Percentiles rank a stretch among this genome's conserved stretches.
phyloP scores from a whole-genome alignment of 441 rosid genomes.

The Biscutella auriculata region DNA sequence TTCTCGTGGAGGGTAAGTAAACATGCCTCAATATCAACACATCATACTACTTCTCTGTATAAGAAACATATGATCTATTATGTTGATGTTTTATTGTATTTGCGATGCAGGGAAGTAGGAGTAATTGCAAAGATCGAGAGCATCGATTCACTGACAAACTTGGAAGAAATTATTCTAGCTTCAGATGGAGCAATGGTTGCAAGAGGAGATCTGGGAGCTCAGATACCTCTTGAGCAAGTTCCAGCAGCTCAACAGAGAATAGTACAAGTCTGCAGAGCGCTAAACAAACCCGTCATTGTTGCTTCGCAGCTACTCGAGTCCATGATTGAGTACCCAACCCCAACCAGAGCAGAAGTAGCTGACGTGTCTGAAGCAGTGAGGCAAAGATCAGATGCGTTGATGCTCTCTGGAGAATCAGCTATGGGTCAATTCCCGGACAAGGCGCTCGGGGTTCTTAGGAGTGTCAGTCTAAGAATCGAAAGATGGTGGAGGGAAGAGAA shows the following conservation, averaged over 20 bases:
- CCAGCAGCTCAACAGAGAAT: slow-evolving; percentile 86
- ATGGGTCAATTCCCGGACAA: slow-evolving; percentile 97
- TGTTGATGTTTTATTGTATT: not conserved
- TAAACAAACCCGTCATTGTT: slow-evolving; percentile 88
- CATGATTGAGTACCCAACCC: slow-evolving; percentile 97
- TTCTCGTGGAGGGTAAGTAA: slow-evolving; percentile 52
- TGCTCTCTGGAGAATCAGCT: slow-evolving; percentile 99
- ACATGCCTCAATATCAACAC: not conserved
- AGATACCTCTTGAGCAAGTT: slow-evolving; percentile 97
- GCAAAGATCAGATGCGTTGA: slow-evolving; percentile 88
- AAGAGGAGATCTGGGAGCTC: slow-evolving; percentile 97
- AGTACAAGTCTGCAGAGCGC: slow-evolving; percentile 73
- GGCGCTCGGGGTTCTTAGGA: slow-evolving; percentile 79
- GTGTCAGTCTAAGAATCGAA: slow-evolving; percentile 86
- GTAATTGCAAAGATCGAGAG: slow-evolving; percentile 96
- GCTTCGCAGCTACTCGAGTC: slow-evolving; percentile 94
- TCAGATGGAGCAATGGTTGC: slow-evolving; percentile 99
- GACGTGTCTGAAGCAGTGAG: slow-evolving; percentile 98
- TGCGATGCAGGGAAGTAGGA: slow-evolving; percentile 59
- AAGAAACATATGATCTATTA: not conserved
- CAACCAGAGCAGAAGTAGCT: slow-evolving; percentile 98
- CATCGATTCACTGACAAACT: slow-evolving; percentile 76
- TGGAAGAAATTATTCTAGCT: slow-evolving; percentile 82
- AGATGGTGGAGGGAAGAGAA: slow-evolving; percentile 98
- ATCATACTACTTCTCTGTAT: not conserved